Conservation (phyloP, 202 grass and related monocot species). For the Musa balbisiana region DNA sequence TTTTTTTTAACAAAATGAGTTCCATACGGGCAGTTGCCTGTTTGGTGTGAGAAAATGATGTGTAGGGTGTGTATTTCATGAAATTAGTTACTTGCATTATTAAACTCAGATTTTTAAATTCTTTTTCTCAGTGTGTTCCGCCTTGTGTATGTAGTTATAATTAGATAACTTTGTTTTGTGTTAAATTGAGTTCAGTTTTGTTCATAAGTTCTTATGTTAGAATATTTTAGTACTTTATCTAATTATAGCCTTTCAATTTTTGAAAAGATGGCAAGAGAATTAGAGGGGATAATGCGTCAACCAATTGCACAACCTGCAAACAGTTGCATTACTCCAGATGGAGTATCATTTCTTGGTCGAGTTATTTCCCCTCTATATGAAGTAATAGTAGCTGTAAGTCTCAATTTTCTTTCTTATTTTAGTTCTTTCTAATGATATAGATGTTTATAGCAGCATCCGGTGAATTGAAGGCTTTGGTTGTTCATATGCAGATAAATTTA, state of each 20-base stretch:
- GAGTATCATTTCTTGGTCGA: slow-evolving; percentile 74
- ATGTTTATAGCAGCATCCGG: not conserved
- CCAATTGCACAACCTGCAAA: slow-evolving; percentile 44
- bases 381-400: slow-evolving; percentile 69
- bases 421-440: not conserved
- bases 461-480: not conserved
- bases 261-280: slow-evolving; percentile 62
- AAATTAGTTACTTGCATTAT: too few relatives aligned
- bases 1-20: too few relatives aligned
- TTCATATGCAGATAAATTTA: not conserved
- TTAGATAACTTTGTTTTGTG: not conserved
- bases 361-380: slow-evolving; percentile 84
- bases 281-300: slow-evolving; percentile 58
- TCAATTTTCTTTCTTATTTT: slow-evolving; percentile 1
- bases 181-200: too few relatives aligned
- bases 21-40: too few relatives aligned
- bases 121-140: too few relatives aligned
- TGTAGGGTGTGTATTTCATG: too few relatives aligned
- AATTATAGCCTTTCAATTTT: not conserved
- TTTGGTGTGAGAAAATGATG: too few relatives aligned
- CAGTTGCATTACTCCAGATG: slow-evolving; percentile 50
- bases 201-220: not conserved
- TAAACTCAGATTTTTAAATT: too few relatives aligned
- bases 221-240: not conserved
- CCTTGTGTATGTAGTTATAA: not conserved